Percentiles rank a stretch among this genome's conserved stretches.
Conservation (phyloP, 2,329 filamentous ascomycete genomes). For the Arthrobotrys iridis region DNA sequence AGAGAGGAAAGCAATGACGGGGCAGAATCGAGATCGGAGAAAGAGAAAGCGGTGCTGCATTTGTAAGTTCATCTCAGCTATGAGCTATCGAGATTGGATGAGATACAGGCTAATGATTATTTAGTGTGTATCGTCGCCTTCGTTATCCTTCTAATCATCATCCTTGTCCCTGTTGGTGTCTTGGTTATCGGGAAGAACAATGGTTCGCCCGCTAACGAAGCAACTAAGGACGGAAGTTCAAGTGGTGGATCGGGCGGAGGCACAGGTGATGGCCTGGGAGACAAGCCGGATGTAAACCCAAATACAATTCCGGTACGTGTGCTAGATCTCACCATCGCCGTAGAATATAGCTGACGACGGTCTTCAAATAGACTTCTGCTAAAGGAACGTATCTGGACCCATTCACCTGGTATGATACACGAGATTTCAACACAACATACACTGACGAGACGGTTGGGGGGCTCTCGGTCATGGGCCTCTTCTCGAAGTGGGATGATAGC, state of each 20-base stretch:
- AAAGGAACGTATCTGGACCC: slow-evolving; percentile 83
- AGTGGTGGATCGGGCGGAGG: slow-evolving; percentile 57
- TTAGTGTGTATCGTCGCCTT: slow-evolving; percentile 61
- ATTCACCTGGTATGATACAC: slow-evolving; percentile 88
- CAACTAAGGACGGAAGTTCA: slow-evolving; percentile 49
- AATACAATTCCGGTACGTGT: slow-evolving; percentile 64
- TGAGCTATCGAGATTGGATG: neutral
- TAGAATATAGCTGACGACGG: slow-evolving; percentile 45
- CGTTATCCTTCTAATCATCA: slow-evolving; percentile 63
- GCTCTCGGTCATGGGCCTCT: slow-evolving; percentile 89
- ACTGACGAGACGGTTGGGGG: slow-evolving; percentile 84
- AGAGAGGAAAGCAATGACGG: slow-evolving; percentile 27
- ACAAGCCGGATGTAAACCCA: slow-evolving; percentile 62
- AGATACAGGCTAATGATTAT: neutral
- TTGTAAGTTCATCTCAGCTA: slow-evolving; percentile 49
- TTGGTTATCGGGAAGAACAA: slow-evolving; percentile 64
- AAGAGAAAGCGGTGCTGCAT: slow-evolving; percentile 61
- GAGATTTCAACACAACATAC: slow-evolving; percentile 93
- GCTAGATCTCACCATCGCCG: neutral
- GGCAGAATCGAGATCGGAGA: slow-evolving; percentile 58
- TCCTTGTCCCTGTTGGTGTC: slow-evolving; percentile 65
- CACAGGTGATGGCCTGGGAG: slow-evolving; percentile 60
- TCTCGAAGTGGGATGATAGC: slow-evolving; percentile 85
- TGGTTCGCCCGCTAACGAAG: slow-evolving; percentile 54
- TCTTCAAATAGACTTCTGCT: slow-evolving; percentile 52